A percentile compares a stretch with the other conserved stretches of the same genome.
Conservation (phyloP, 208 protist genomes). For the Acanthamoeba castellanii region DNA sequence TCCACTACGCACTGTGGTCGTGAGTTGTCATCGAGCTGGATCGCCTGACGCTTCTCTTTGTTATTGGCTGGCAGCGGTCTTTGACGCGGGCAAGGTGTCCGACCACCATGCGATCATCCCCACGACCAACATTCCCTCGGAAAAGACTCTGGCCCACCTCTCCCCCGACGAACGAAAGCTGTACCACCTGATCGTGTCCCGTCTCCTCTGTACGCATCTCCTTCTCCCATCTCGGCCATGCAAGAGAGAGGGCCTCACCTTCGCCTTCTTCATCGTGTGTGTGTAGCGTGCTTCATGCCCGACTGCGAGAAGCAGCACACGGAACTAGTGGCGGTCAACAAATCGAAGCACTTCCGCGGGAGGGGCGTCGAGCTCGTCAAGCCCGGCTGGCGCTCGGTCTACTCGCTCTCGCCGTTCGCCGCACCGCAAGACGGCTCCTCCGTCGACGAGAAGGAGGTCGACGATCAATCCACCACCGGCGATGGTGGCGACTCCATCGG, state of each 20-base stretch:
- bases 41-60: neutral
- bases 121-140: slow-evolving; percentile 23
- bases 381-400: slow-evolving; percentile 63
- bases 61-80: slow-evolving; percentile 19
- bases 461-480: neutral
- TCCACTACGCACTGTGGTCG: too few relatives aligned
- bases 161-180: slow-evolving; percentile 46
- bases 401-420: neutral
- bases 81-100: slow-evolving; percentile 62
- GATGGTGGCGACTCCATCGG: neutral
- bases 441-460: neutral
- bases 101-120: slow-evolving; percentile 76
- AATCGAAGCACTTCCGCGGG: slow-evolving; percentile 44
- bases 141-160: slow-evolving; percentile 36
- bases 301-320: slow-evolving; percentile 75
- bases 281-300: slow-evolving; percentile 61
- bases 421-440: neutral
- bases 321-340: slow-evolving; percentile 49
- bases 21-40: neutral
- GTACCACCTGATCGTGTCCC: slow-evolving; percentile 52
- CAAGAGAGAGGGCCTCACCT: neutral
- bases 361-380: slow-evolving; percentile 13
- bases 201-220: slow-evolving; percentile 47
- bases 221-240: neutral
- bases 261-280: neutral